These are phyloP conservation scores for Phytophthora sp. DNA, from an alignment of 352 stramenopile genomes.

Conservation along the genomic window DNA sequence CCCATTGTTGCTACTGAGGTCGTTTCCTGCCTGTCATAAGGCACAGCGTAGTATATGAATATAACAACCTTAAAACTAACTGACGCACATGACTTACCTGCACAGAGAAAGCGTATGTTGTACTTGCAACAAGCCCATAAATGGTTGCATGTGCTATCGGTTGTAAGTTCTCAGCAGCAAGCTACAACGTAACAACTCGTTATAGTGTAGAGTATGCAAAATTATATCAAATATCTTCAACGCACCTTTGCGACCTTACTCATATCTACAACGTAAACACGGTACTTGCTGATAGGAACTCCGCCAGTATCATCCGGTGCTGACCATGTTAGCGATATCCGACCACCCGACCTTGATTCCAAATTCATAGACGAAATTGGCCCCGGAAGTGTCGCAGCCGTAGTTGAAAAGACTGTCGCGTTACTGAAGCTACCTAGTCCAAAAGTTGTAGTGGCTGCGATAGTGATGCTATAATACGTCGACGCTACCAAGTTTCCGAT, in stretches of 20 bases:
- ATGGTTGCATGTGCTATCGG: constrained; percentile 14
- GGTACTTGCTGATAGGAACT: constrained; percentile 63
- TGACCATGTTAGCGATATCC: constrained; percentile 46
- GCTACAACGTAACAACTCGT: constrained; percentile 1
- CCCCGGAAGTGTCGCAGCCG: constrained; percentile 41
- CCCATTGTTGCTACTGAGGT: constrained; percentile 34
- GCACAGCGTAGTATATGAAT: neutral
- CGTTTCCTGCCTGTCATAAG: constrained; percentile 49
- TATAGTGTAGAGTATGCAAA: neutral
- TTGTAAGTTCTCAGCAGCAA: constrained; percentile 20
- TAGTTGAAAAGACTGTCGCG: constrained; percentile 45
- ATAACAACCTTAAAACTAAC: neutral
- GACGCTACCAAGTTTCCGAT: constrained; percentile 42
- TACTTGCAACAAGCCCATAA: constrained; percentile 37
- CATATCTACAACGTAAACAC: constrained; percentile 42
- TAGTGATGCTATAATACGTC: constrained; percentile 43
- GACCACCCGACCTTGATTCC: constrained; percentile 41
- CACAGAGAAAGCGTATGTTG: constrained; percentile 50
- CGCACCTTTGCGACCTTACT: constrained; percentile 2
- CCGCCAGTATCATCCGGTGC: constrained; percentile 57
- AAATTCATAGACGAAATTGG: constrained; percentile 15
- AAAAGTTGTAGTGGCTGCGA: constrained; percentile 43
- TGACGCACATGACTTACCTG: constrained; percentile 36
- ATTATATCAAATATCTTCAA: too few relatives aligned
- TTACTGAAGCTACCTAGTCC: constrained; percentile 45